A percentile compares a stretch with the other conserved stretches of the same genome.
phyloP scores from a whole-genome alignment of 2,329 filamentous ascomycete genomes.

The Fonsecaea multimorphosa region DNA sequence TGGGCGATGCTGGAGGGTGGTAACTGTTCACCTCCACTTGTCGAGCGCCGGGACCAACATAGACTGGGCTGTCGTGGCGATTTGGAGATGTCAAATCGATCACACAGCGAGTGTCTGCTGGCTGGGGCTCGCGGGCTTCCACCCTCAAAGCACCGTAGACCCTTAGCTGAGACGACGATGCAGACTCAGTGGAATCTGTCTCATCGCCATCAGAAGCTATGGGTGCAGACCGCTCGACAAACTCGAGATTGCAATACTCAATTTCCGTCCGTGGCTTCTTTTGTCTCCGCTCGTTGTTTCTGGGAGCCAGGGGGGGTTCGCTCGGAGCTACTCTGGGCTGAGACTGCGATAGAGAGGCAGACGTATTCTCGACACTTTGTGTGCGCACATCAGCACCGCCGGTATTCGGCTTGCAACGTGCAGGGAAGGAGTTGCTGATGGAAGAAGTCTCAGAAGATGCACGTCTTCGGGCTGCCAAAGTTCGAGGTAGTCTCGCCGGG shows the following conservation, averaged over 20 bases:
- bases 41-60: background rate
- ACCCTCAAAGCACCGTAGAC: background rate
- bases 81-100: constrained; percentile 25
- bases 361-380: background rate
- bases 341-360: background rate
- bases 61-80: background rate
- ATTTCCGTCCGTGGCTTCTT: constrained; percentile 6
- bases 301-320: background rate
- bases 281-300: background rate
- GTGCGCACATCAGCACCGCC: background rate
- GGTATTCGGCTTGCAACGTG: background rate
- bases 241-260: background rate
- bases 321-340: background rate
- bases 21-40: background rate
- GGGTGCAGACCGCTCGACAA: background rate
- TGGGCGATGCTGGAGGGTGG: background rate
- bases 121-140: background rate
- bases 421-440: constrained; percentile 10
- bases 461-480: constrained; percentile 7
- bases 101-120: background rate
- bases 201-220: background rate
- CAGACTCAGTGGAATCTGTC: constrained; percentile 11
- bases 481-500: background rate
- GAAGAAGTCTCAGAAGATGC: constrained; percentile 24
- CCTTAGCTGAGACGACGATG: constrained; percentile 25